phyloP scores from a whole-genome alignment of 2,329 filamentous ascomycete species.

The Claviceps capensis region DNA sequence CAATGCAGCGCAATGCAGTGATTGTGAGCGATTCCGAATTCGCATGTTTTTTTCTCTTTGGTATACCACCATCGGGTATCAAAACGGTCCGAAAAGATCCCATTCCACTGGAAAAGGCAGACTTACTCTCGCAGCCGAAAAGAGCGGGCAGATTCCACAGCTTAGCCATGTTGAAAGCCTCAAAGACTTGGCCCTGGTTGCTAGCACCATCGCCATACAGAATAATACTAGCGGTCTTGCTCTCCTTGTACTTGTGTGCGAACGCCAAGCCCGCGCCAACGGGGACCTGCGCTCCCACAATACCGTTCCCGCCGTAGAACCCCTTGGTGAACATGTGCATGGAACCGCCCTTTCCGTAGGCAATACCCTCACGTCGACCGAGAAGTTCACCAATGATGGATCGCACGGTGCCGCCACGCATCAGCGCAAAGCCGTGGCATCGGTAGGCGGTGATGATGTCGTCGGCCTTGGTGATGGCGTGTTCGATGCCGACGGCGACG shows the following conservation, averaged over 20 bases:
- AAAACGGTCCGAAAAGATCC: no score
- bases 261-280: slow-evolving; percentile 95
- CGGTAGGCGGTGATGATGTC: slow-evolving; percentile 96
- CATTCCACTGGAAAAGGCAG: no score
- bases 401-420: slow-evolving; percentile 83
- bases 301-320: slow-evolving; percentile 98
- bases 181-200: slow-evolving; percentile 99
- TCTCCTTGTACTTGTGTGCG: slow-evolving; percentile 83
- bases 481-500: slow-evolving; percentile 91
- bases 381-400: slow-evolving; percentile 94
- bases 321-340: slow-evolving; percentile 99
- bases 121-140: slow-evolving; percentile 95
- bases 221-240: slow-evolving; percentile 75
- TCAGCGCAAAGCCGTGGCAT: slow-evolving; percentile 95
- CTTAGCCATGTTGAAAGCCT: slow-evolving; percentile 99
- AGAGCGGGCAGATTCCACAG: slow-evolving; percentile 93
- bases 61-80: no score
- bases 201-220: slow-evolving; percentile 96
- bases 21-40: no score
- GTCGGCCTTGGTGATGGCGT: slow-evolving; percentile 82
- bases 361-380: slow-evolving; percentile 88
- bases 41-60: no score
- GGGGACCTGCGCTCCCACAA: slow-evolving; percentile 95
- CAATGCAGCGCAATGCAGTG: no score
- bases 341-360: slow-evolving; percentile 96